A percentile compares a stretch with the other conserved stretches of the same genome.
phyloP scores from a whole-genome alignment of 257 asterid genomes.

The Penstemon newberryi region DNA sequence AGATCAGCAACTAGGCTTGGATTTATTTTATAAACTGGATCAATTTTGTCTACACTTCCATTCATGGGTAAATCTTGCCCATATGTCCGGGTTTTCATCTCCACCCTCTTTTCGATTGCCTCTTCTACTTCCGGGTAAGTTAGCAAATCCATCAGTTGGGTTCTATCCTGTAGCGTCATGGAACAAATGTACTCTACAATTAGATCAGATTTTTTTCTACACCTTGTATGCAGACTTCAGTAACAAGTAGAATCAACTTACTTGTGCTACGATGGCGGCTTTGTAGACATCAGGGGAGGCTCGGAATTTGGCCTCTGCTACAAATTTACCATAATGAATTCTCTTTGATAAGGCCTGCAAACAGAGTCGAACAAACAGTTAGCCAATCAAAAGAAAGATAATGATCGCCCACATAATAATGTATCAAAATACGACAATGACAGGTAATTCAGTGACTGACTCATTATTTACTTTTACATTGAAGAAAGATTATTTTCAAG shows the following conservation, averaged over 20 bases:
- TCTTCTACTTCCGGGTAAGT: conserved; percentile 79
- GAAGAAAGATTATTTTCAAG: too few relatives aligned
- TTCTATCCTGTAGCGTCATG: conserved; percentile 49
- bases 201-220: too few relatives aligned
- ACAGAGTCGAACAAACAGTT: not conserved
- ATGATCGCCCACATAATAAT: too few relatives aligned
- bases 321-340: conserved; percentile 94
- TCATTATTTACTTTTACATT: not conserved
- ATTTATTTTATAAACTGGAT: conserved; percentile 64
- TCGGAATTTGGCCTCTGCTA: conserved; percentile 87
- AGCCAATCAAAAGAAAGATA: not conserved
- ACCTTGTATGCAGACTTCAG: not conserved
- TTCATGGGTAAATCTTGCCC: conserved; percentile 62
- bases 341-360: conserved; percentile 81
- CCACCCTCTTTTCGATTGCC: conserved; percentile 63
- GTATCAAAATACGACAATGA: too few relatives aligned
- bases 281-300: conserved; percentile 68
- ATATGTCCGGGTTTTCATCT: conserved; percentile 68
- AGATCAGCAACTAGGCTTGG: conserved; percentile 72
- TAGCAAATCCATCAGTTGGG: conserved; percentile 61
- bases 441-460: conserved; percentile 1
- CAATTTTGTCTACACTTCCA: conserved; percentile 33
- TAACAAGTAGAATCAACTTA: conserved; percentile 26
- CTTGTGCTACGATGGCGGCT: conserved; percentile 72
- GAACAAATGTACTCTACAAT: not conserved